Conservation (phyloP, 75 land plant species). For the Picea sitchensis region DNA sequence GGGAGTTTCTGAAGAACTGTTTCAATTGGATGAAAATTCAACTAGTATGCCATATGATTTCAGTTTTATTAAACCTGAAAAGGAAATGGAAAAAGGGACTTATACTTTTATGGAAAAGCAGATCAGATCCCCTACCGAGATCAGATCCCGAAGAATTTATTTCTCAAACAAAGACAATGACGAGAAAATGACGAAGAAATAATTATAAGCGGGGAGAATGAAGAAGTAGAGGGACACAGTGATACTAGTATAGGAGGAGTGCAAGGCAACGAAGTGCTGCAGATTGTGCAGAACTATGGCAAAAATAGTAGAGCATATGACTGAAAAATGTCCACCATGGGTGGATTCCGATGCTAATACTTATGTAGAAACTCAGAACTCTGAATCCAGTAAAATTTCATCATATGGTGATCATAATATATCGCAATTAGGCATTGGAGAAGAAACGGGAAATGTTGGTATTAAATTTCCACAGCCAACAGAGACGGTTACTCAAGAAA, state of each 20-base stretch:
- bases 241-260: neutral
- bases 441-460: neutral
- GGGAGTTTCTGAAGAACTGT: neutral
- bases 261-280: neutral
- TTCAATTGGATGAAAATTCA: neutral
- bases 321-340: neutral
- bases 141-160: conserved; percentile 2
- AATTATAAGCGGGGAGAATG: neutral
- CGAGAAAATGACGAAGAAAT: neutral
- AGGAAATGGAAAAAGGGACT: neutral
- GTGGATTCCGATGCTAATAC: neutral
- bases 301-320: neutral
- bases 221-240: neutral
- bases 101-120: neutral
- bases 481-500: neutral
- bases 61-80: conserved; percentile 4
- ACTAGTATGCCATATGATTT: neutral
- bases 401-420: neutral
- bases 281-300: neutral
- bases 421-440: neutral
- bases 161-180: neutral
- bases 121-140: neutral
- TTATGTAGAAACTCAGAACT: neutral
- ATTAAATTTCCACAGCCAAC: neutral
- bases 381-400: neutral